Evolutionary conservation across 2,329 filamentous ascomycete species (phyloP).

Genomic region (Fusarium staphyleae): DNA sequence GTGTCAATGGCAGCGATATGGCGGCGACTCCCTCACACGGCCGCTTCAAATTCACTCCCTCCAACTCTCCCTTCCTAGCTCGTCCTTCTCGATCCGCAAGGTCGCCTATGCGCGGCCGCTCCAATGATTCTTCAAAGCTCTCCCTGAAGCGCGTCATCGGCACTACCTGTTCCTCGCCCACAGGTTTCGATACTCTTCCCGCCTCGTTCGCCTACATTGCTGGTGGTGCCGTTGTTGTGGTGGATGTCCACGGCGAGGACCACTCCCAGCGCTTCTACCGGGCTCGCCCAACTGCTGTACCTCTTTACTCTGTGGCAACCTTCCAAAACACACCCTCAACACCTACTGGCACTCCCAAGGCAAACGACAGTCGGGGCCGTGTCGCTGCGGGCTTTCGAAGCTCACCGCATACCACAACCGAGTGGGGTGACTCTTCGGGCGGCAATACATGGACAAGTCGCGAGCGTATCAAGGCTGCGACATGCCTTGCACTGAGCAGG

Average conservation of each 20-base stretch:
- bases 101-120: constrained; percentile 64
- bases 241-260: constrained; percentile 73
- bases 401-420: constrained; percentile 53
- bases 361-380: constrained; percentile 69
- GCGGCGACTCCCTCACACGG: constrained; percentile 63
- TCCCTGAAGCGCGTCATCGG: constrained; percentile 87
- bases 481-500: constrained; percentile 85
- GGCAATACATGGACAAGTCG: constrained; percentile 85
- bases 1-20: constrained; percentile 64
- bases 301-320: constrained; percentile 65
- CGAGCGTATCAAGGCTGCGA: constrained; percentile 93
- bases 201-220: constrained; percentile 89
- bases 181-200: constrained; percentile 83
- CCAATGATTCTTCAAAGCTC: constrained; percentile 65
- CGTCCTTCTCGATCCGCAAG: constrained; percentile 67
- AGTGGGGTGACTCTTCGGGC: constrained; percentile 68
- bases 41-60: constrained; percentile 75
- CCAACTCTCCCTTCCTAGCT: constrained; percentile 74
- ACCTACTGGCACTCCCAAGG: constrained; percentile 63
- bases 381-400: constrained; percentile 57
- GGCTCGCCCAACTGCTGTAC: constrained; percentile 78
- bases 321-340: constrained; percentile 59
- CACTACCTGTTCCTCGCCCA: constrained; percentile 84
- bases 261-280: constrained; percentile 87
- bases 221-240: constrained; percentile 91